A percentile compares a stretch with the other conserved stretches of the same genome.
phyloP scores from a whole-genome alignment of 805 yeast species.

The Ogataea degrootiae region DNA sequence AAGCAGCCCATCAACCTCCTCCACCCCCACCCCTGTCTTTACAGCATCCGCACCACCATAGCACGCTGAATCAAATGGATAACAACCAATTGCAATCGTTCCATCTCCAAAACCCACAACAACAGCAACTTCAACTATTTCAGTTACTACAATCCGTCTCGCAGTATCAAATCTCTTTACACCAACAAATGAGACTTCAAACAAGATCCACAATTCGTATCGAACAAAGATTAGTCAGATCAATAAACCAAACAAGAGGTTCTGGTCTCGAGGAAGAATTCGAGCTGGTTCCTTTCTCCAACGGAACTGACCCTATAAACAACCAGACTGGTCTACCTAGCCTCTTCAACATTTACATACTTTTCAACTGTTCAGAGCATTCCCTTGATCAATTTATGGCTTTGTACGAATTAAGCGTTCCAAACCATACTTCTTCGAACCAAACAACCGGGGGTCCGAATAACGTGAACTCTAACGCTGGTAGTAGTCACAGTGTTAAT shows the following conservation, averaged over 20 bases:
- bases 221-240: conserved; percentile 26
- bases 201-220: conserved; percentile 17
- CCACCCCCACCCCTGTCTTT: too few species aligned
- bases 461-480: neutral
- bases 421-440: too few species aligned
- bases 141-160: conserved; percentile 13
- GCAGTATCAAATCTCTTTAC: conserved; percentile 16
- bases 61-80: too few species aligned
- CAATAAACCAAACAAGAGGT: conserved; percentile 24
- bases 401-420: conserved; percentile 13
- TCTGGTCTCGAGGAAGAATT: conserved; percentile 27
- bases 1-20: neutral
- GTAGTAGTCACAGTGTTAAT: neutral
- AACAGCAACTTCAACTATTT: conserved; percentile 3
- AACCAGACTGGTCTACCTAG: conserved; percentile 22
- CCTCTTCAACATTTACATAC: conserved; percentile 19
- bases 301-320: conserved; percentile 22
- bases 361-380: conserved; percentile 20
- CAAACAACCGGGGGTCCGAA: neutral
- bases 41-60: too few species aligned
- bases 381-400: conserved; percentile 17
- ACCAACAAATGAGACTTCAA: conserved; percentile 18
- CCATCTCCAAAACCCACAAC: neutral
- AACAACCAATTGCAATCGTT: neutral
- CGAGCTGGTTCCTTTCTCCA: conserved; percentile 24